Base-by-base conservation (phyloP, 2,329 filamentous ascomycete species). In the Penicillium sp. region DNA sequence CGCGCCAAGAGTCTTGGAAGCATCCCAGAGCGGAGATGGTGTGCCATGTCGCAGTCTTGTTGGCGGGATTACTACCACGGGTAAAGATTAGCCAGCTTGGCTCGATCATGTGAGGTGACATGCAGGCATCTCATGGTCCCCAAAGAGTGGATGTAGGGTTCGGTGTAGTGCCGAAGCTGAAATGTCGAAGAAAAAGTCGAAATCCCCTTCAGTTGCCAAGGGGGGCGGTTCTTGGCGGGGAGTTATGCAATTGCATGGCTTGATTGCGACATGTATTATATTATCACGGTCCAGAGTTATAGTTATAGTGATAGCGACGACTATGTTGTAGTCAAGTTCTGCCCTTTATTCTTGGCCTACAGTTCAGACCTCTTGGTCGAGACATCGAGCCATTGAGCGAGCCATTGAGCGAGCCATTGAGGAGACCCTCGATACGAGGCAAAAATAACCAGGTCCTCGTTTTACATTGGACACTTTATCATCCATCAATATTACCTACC, bases 401-500 rank as follows among this genome's bases (percentile, higher is more conserved):
- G n/a, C n/a, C n/a, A n/a, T n/a, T n/a, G n/a, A n/a, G n/a, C n/a
- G n/a, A n/a, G n/a, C n/a, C n/a, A n/a, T n/a, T n/a, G n/a, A 40
- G 11, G 13, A 22, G 11, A 26, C 22, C 13, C 13, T 42, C 20
- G 39, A 42, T 4, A 42, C 9, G 14, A 42, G 37, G 39, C 24
- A 16, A 42, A 14, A 10, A 9, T 38, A 38, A 20, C 3, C 38
- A 43, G 22, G 16, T 14, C 10, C 26, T 14, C 10, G 0, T 2
- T 20, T 31, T 29, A 34, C 14, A 44, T 14, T 34, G 38, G 34
- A n/a, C n/a, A 18, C 7, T 22, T 13, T 32, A 9, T 42, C n/a
- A 18, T 29, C 4, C 29, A 24, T 29, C 6, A 34, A n/a, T 24
- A 29, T 24, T n/a, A 43, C 32, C 38, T 62, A 78, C 16, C 75